Conservation (phyloP, 2,329 filamentous ascomycete genomes). For the Ophiostoma himal-ulmi region DNA sequence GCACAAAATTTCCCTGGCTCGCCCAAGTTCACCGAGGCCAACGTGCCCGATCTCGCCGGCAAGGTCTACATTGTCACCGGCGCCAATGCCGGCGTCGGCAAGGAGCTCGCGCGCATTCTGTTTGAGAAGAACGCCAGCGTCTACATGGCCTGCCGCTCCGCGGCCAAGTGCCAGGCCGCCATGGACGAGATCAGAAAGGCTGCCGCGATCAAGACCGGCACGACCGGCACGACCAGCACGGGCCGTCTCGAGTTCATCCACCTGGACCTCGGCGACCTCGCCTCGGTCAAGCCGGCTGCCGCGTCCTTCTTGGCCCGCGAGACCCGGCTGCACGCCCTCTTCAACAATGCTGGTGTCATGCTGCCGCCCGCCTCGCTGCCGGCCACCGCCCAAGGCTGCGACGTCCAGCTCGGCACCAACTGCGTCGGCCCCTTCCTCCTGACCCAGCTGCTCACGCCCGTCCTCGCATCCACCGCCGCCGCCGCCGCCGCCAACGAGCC, state of each 20-base stretch:
- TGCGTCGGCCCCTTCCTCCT: constrained; percentile 26
- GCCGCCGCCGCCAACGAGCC: constrained; percentile 23
- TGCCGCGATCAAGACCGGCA: no score
- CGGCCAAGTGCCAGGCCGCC: constrained; percentile 37
- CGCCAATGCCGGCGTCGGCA: constrained; percentile 38
- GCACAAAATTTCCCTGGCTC: constrained; percentile 30
- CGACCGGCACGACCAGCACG: constrained; percentile 23
- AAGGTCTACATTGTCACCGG: constrained; percentile 44
- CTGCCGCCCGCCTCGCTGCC: constrained; percentile 27
- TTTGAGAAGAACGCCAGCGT: constrained; percentile 46
- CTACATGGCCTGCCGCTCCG: constrained; percentile 45
- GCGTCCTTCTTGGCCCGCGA: constrained; percentile 28
- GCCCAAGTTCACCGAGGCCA: constrained; percentile 33
- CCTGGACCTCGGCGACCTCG: constrained; percentile 32
- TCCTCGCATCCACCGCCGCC: constrained; percentile 23
- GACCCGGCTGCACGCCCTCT: constrained; percentile 34
- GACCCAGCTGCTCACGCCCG: constrained; percentile 29
- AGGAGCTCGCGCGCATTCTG: constrained; percentile 45
- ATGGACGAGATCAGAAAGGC: constrained; percentile 38
- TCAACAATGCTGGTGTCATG: constrained; percentile 41
- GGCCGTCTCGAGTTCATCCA: constrained; percentile 34
- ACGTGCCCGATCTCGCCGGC: constrained; percentile 30
- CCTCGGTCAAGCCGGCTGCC: constrained; percentile 28
- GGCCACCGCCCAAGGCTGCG: constrained; percentile 41
- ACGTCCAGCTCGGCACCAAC: constrained; percentile 31